phyloP scores from a whole-genome alignment of 2,329 filamentous ascomycete genomes.

The Hypoxylon sp. region DNA sequence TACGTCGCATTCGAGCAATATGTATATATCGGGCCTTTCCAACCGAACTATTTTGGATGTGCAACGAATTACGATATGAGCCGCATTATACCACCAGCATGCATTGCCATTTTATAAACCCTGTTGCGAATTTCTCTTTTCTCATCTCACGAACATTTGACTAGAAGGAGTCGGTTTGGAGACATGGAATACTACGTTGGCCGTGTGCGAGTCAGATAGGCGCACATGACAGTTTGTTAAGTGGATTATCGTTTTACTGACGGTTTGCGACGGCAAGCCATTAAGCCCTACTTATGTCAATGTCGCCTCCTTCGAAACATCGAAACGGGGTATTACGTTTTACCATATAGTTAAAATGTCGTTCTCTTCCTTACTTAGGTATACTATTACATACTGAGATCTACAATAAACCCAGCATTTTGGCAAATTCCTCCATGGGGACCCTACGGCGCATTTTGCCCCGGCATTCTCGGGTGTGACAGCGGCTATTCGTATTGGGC shows the following conservation, averaged over 20 bases:
- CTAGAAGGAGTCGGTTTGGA: slow-evolving; percentile 27
- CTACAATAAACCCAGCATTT: slow-evolving; percentile 15
- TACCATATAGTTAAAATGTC: slow-evolving; percentile 34
- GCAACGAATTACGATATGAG: slow-evolving; percentile 50
- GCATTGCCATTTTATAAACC: slow-evolving; percentile 40
- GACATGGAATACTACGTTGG: slow-evolving; percentile 21
- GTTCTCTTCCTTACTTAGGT: slow-evolving; percentile 25
- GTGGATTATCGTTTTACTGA: slow-evolving; percentile 34
- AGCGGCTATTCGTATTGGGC: slow-evolving; percentile 25
- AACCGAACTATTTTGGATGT: slow-evolving; percentile 40
- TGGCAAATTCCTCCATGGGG: slow-evolving; percentile 19
- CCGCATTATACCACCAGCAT: slow-evolving; percentile 48
- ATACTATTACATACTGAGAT: slow-evolving; percentile 17
- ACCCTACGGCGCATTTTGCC: slow-evolving; percentile 21
- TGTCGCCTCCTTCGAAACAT: slow-evolving; percentile 16
- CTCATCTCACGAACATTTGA: slow-evolving; percentile 30
- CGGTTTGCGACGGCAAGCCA: slow-evolving; percentile 26
- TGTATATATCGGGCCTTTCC: slow-evolving; percentile 38
- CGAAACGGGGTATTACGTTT: slow-evolving; percentile 34
- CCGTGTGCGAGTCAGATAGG: slow-evolving; percentile 35
- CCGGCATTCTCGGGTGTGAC: slow-evolving; percentile 30
- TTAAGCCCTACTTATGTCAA: slow-evolving; percentile 28
- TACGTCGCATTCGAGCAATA: slow-evolving; percentile 20
- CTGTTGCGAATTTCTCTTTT: slow-evolving; percentile 25
- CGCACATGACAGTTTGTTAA: slow-evolving; percentile 24